A percentile compares a stretch with the other conserved stretches of the same genome.
These are phyloP conservation scores for Begonia masoniana DNA, from an alignment of 306 rosid species.

Conservation along the genomic window DNA sequence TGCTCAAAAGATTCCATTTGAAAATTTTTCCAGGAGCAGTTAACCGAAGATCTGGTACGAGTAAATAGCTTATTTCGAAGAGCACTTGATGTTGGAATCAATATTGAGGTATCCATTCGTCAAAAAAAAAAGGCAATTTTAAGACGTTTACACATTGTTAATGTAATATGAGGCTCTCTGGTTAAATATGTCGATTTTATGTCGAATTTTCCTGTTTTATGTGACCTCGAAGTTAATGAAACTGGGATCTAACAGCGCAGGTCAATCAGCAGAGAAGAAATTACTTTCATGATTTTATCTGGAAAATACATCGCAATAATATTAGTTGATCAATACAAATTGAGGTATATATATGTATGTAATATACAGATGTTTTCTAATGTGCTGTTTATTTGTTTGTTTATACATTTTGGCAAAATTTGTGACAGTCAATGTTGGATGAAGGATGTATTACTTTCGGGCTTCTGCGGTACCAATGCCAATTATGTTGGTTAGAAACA, in stretches of 20 bases:
- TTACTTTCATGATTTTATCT: constrained; percentile 56
- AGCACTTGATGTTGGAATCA: constrained; percentile 64
- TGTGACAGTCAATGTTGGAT: constrained; percentile 35
- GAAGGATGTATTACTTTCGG: constrained; percentile 39
- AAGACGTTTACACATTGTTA: constrained; percentile 1
- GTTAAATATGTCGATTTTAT: too few species aligned
- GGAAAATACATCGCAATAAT: constrained; percentile 77
- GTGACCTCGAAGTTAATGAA: constrained; percentile 4
- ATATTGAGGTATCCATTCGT: constrained; percentile 50
- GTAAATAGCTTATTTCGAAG: constrained; percentile 68
- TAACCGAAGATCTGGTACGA: constrained; percentile 67
- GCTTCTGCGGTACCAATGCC: constrained; percentile 33
- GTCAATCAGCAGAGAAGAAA: constrained; percentile 59
- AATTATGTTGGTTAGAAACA: constrained; percentile 58
- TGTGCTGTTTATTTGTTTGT: too few species aligned
- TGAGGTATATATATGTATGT: constrained; percentile 35
- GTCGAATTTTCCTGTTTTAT: too few species aligned
- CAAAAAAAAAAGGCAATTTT: constrained; percentile 4
- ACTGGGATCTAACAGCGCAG: constrained; percentile 58
- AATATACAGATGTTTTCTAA: too few species aligned
- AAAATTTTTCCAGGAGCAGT: constrained; percentile 55
- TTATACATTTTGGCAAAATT: too few species aligned
- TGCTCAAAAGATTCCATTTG: constrained; percentile 10
- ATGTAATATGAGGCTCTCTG: too few species aligned
- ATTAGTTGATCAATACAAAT: constrained; percentile 73